Base-by-base conservation (phyloP, 805 yeast genomes). In the Metschnikowia kunwiensis region DNA sequence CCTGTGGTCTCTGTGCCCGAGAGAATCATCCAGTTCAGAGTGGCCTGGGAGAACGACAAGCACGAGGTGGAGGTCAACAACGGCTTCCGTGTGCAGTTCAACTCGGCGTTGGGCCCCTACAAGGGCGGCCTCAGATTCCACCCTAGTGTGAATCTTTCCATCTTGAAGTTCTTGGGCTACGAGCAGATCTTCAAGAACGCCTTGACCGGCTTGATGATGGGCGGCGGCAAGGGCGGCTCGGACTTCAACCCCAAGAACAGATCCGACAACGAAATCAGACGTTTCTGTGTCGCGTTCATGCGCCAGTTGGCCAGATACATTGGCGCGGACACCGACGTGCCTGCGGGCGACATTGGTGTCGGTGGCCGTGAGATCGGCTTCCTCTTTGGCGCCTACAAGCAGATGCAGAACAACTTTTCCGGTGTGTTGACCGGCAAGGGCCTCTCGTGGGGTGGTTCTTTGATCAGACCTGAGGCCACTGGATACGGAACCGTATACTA, bases 211-310 rank as follows among this genome's bases (percentile, higher is more conserved):
- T 78, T 89, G 56, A 78, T 82, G 78, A 89, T 91, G 84, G 98
- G 98, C 65, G 98, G 98, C 75, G 98, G 96, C 72, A 91, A 91
- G 68, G 98, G 98, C 78, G 98, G 98, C 67, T 76, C 95, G 44
- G 96, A 91, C 72, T 93, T 91, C 71, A 88, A 89, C 73, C 96
- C 97, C 58, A 91, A 91, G 79, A 95, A 91, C 61, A 84, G 82
- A 70, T 77, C 95, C 43, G 93, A 89, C 68, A 67, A 71, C 55
- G 98, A 91, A 75, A 91, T 91, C 72, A 83, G 98, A 77, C 82
- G 95, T 69, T 91, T 91, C 80, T 91, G 97, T 75, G 78, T 77
- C 58, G 77, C 96, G 34, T 91, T 91, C 78, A 91, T 91, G 96
- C 76, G 86, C 67, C 96, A 91, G 72, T 80, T 91, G 57, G 80